Base-by-base conservation (phyloP, 2,329 filamentous ascomycete genomes). In the Macrophomina pseudophaseolina region DNA sequence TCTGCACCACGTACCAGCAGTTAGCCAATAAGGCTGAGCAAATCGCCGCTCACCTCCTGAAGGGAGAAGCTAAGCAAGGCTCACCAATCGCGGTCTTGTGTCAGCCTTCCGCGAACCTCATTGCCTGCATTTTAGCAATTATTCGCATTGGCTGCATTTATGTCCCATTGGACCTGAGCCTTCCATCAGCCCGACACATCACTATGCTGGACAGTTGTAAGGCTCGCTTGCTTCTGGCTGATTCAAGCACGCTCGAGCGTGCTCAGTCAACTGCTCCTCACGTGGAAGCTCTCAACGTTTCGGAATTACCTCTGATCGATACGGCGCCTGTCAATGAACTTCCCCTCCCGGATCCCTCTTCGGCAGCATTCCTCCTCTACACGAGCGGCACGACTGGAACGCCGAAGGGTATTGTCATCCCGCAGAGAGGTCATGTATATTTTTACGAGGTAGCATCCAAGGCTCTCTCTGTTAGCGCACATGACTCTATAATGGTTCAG, bases 381-480 rank as follows among this genome's bases (percentile, higher is more conserved):
- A 70, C 69, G 11, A 69, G 68, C 48, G 69, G 69, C 5, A 66
- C 68, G 5, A 70, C 69, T 4, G 69, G 69, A 14, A 68, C 42
- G 9, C 69, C 69, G 5, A 70, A 70, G 44, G 69, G 69, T 3
- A 49, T 70, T 38, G 5, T 32, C 35, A 0, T 76, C 90, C 0
- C 84, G 83, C 4, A 64, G 23, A 23, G 23, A 23, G 23, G 23
- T 23, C 23, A 23, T 23, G 23, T 2, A 23, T 2, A 23, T 2
- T 23, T 23, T 23, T 23, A 23, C 23, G 23, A 23, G 23, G 23
- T 23, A 23, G 23, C 23, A 53, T 2, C 73, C 71, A 59, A 32
- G 46, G 51, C 11, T 49, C 56, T 85, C 85, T 88, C 5, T 80
- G 88, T 12, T 80, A 83, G 54, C 80, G 80, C 66, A 74, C 75